Evolutionary conservation across 352 stramenopile genomes (phyloP).

Genomic region (Pythium oligandrum): DNA sequence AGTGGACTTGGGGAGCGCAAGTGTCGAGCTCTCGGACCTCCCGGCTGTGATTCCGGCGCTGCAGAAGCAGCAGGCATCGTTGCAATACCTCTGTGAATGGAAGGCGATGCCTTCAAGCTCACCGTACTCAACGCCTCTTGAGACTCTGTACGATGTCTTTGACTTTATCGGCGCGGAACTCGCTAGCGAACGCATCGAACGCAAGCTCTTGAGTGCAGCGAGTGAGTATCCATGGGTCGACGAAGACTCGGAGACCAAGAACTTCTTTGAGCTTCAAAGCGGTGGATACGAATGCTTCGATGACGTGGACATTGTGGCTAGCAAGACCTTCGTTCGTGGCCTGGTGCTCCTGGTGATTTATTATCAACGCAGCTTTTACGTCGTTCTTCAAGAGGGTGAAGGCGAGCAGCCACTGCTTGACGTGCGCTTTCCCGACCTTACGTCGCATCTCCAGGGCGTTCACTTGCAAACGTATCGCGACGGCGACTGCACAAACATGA

Average conservation of each 20-base stretch:
- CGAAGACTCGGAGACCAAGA: slow-evolving; percentile 57
- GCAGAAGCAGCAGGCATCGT: slow-evolving; percentile 90
- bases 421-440: slow-evolving; percentile 92
- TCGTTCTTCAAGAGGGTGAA: slow-evolving; percentile 85
- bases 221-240: slow-evolving; percentile 90
- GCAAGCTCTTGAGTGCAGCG: slow-evolving; percentile 83
- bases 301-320: slow-evolving; percentile 79
- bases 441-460: slow-evolving; percentile 82
- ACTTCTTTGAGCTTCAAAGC: slow-evolving; percentile 94
- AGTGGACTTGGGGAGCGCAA: slow-evolving; percentile 78
- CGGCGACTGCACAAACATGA: slow-evolving; percentile 80
- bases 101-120: slow-evolving; percentile 67
- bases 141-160: slow-evolving; percentile 80
- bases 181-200: slow-evolving; percentile 68
- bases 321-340: slow-evolving; percentile 83
- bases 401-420: slow-evolving; percentile 92
- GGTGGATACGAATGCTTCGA: slow-evolving; percentile 85
- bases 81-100: slow-evolving; percentile 91
- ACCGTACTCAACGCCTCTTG: slow-evolving; percentile 61
- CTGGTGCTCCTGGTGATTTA: slow-evolving; percentile 82
- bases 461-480: slow-evolving; percentile 81
- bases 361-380: slow-evolving; percentile 88
- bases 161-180: slow-evolving; percentile 85
- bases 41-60: slow-evolving; percentile 88
- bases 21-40: slow-evolving; percentile 85